A percentile compares a stretch with the other conserved stretches of the same genome.
phyloP scores from a whole-genome alignment of 148 eudicot genomes.

The Chenopodium quinoa region DNA sequence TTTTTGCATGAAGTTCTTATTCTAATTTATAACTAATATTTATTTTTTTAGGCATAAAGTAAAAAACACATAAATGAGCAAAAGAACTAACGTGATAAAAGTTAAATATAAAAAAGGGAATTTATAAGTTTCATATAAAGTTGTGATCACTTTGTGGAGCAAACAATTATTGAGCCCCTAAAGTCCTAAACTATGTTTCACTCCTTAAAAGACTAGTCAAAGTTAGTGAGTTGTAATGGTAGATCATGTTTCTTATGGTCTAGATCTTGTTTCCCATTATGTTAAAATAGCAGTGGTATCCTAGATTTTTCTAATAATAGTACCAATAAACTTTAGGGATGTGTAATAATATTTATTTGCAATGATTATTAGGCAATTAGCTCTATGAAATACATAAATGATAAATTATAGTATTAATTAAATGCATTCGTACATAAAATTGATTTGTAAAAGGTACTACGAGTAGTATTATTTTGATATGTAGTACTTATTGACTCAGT shows the following conservation, averaged over 20 bases:
- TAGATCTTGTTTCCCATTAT: not conserved
- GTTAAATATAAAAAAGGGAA: not conserved
- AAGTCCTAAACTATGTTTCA: not conserved
- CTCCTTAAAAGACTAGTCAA: conserved; percentile 7
- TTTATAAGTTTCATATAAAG: not conserved
- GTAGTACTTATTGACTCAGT: no score
- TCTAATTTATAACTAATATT: no score
- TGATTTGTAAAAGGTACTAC: no score
- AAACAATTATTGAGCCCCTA: not conserved
- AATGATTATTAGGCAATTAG: no score
- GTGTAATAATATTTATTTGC: no score
- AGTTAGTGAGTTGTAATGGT: not conserved
- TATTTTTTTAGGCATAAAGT: not conserved
- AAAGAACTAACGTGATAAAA: not conserved
- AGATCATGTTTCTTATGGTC: not conserved
- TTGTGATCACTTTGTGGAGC: conserved; percentile 7
- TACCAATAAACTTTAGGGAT: not conserved
- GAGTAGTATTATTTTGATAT: no score
- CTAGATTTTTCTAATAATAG: not conserved
- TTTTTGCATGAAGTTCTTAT: no score
- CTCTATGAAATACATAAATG: no score
- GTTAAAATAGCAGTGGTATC: not conserved
- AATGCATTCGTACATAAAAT: no score
- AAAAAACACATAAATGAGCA: not conserved
- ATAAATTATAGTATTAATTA: no score